phyloP scores from a whole-genome alignment of 2,329 filamentous ascomycete genomes.

The Graphilbum sp. region DNA sequence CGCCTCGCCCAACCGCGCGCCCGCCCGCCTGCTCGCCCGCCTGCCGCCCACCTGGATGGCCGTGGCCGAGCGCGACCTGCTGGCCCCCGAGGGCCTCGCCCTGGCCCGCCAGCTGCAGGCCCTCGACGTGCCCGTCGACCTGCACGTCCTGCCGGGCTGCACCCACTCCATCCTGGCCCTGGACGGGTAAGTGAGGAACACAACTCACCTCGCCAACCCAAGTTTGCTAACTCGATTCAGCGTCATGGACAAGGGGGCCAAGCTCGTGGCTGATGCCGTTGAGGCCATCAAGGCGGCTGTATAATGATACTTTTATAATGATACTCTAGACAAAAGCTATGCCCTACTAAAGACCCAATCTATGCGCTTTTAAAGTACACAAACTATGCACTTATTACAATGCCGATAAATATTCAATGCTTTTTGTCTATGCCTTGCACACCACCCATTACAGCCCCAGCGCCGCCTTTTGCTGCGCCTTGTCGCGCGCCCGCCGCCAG shows the following conservation, averaged over 20 bases:
- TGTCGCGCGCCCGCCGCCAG: slow-evolving; percentile 3
- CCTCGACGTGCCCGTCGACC: slow-evolving; percentile 28
- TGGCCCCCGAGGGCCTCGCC: slow-evolving; percentile 34
- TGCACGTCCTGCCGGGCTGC: slow-evolving; percentile 15
- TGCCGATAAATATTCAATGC: no score
- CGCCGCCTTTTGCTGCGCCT: not conserved
- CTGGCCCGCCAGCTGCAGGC: slow-evolving; percentile 30
- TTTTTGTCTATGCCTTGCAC: no score
- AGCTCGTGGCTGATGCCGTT: not conserved
- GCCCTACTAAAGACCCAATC: no score
- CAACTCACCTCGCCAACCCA: no score
- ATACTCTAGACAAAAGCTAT: no score
- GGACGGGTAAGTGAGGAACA: slow-evolving; percentile 3
- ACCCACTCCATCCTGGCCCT: slow-evolving; percentile 7
- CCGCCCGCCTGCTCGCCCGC: slow-evolving; percentile 34
- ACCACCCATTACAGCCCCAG: no score
- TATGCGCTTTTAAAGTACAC: no score
- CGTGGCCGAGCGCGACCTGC: slow-evolving; percentile 38
- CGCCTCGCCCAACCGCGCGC: slow-evolving; percentile 12
- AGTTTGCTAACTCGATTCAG: no score
- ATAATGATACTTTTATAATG: no score
- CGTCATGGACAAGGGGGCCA: not conserved
- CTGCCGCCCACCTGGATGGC: slow-evolving; percentile 34
- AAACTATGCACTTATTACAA: no score
- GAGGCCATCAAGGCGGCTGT: not conserved